phyloP scores from a whole-genome alignment of 2,329 filamentous ascomycete genomes.

The Cytospora schulzeri region DNA sequence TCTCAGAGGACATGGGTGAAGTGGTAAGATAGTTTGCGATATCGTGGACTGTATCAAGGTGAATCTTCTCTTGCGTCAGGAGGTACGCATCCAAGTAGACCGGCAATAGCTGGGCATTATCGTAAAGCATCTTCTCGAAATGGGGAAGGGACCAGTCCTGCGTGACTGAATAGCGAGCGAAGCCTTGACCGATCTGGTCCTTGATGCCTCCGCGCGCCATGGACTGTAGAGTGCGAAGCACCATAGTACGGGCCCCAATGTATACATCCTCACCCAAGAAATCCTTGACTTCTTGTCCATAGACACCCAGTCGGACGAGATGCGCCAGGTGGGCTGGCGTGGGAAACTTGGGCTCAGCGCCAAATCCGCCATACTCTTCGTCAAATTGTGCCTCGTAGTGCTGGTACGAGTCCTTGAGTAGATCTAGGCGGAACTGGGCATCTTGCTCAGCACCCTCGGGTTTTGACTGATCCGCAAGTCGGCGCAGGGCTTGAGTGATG shows the following conservation, averaged over 20 bases:
- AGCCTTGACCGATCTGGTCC: slow-evolving; percentile 54
- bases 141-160: slow-evolving; percentile 86
- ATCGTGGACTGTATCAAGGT: slow-evolving; percentile 57
- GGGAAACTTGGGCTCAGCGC: slow-evolving; percentile 79
- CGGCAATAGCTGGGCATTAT: slow-evolving; percentile 79
- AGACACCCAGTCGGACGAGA: slow-evolving; percentile 69
- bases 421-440: slow-evolving; percentile 70
- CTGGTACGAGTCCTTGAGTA: slow-evolving; percentile 80
- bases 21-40: slow-evolving; percentile 67
- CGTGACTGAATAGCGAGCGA: slow-evolving; percentile 77
- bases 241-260: slow-evolving; percentile 71
- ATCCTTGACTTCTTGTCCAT: slow-evolving; percentile 52
- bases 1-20: slow-evolving; percentile 63
- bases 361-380: slow-evolving; percentile 73
- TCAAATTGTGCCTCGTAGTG: slow-evolving; percentile 78
- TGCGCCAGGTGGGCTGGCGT: slow-evolving; percentile 81
- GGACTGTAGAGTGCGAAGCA: slow-evolving; percentile 71
- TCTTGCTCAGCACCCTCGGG: slow-evolving; percentile 33
- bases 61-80: slow-evolving; percentile 54
- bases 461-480: slow-evolving; percentile 45
- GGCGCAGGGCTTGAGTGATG: slow-evolving; percentile 15
- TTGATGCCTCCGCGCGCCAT: slow-evolving; percentile 59
- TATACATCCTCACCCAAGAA: slow-evolving; percentile 67
- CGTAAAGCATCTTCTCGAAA: slow-evolving; percentile 91
- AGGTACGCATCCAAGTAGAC: slow-evolving; percentile 82